Conservation (phyloP, 2,329 filamentous ascomycete genomes). For the Fusarium sp. region DNA sequence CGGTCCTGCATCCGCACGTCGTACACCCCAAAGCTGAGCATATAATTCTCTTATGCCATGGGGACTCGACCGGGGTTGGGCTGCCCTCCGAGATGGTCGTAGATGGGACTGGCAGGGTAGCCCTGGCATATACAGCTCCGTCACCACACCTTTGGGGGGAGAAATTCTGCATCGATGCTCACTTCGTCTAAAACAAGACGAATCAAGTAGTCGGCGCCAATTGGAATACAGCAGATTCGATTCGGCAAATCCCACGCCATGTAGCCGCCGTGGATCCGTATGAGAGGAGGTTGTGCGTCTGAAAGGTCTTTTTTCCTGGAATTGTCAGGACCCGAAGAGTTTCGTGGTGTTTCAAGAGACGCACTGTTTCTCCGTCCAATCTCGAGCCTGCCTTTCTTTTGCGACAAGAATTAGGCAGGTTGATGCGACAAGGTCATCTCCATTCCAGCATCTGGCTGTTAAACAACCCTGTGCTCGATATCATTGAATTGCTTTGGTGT, state of each 20-base stretch:
- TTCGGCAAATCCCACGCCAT: not conserved
- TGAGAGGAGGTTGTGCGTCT: not conserved
- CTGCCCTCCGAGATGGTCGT: slow-evolving; percentile 32
- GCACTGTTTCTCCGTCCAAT: not conserved
- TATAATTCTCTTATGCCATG: slow-evolving; percentile 24
- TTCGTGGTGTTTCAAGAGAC: not conserved
- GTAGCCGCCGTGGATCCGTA: not conserved
- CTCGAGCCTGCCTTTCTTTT: not conserved
- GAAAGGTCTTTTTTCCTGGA: not conserved
- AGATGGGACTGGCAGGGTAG: slow-evolving; percentile 31
- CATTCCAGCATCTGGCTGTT: not conserved
- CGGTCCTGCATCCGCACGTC: slow-evolving; percentile 13
- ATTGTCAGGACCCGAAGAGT: not conserved
- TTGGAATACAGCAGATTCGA: not conserved
- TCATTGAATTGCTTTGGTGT: not conserved
- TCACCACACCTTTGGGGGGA: slow-evolving; percentile 1
- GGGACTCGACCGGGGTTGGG: slow-evolving; percentile 29
- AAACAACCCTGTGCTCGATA: not conserved
- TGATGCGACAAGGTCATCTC: not conserved
- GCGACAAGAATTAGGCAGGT: not conserved
- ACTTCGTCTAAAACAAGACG: slow-evolving; percentile 4
- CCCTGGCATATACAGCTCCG: slow-evolving; percentile 28
- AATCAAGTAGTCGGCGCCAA: not conserved
- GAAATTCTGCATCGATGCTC: slow-evolving; percentile 12
- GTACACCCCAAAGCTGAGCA: slow-evolving; percentile 19